A percentile compares a stretch with the other conserved stretches of the same genome.
phyloP scores from a whole-genome alignment of 495 filamentous ascomycete species.

The Umbilicaria muhlenbergii region DNA sequence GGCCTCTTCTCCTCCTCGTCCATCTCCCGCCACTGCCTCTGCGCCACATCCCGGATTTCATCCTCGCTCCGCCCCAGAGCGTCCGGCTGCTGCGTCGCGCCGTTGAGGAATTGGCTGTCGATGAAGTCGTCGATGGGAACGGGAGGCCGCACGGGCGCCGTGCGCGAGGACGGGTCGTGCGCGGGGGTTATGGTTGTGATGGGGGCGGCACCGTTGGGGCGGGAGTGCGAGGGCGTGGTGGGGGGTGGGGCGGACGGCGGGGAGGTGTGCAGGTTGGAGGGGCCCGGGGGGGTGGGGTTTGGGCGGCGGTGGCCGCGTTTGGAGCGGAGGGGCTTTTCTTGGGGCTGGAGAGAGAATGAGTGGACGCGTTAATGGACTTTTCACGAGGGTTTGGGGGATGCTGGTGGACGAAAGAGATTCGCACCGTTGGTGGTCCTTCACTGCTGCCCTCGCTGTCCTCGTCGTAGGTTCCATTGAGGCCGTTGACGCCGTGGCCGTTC shows the following conservation, averaged over 20 bases:
- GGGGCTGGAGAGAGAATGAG: conserved; percentile 39
- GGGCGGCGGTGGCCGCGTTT: conserved; percentile 44
- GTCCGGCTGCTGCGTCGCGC: conserved; percentile 1
- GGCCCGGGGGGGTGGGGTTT: conserved; percentile 6
- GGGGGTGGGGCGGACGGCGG: neutral
- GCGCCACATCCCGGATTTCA: conserved; percentile 20
- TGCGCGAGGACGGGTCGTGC: neutral
- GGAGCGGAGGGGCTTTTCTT: conserved; percentile 77
- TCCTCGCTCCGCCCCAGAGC: conserved; percentile 3
- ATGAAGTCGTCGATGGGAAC: conserved; percentile 10
- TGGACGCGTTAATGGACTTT: neutral
- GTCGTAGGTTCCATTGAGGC: conserved; percentile 9
- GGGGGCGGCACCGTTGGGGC: neutral
- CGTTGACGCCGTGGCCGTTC: conserved; percentile 19
- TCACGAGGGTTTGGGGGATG: neutral
- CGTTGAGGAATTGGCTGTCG: conserved; percentile 5
- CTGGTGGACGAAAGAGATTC: conserved; percentile 2
- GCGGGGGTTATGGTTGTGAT: neutral
- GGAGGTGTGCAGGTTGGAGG: conserved; percentile 2
- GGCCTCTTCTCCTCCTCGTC: conserved; percentile 26
- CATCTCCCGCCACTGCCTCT: conserved; percentile 31
- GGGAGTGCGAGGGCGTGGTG: neutral
- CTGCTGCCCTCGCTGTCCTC: conserved; percentile 15
- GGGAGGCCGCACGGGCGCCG: neutral
- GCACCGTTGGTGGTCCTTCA: conserved; percentile 13